phyloP scores from a whole-genome alignment of 2,329 filamentous ascomycete genomes.

The Curvularia sp. region DNA sequence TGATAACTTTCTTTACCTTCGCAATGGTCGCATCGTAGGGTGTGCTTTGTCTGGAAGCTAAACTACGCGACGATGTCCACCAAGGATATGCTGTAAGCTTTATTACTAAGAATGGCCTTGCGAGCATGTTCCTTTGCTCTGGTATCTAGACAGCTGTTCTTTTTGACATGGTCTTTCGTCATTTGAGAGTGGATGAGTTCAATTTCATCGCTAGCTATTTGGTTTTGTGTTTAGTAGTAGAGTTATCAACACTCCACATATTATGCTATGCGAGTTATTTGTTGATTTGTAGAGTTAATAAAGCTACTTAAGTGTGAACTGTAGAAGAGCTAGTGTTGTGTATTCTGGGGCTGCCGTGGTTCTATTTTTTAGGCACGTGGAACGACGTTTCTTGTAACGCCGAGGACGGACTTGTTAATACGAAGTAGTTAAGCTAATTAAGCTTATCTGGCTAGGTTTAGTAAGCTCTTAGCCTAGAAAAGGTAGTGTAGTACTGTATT shows the following conservation, averaged over 20 bases:
- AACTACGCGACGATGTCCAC: not conserved
- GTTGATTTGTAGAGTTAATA: not conserved
- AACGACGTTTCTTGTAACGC: no score
- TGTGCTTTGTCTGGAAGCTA: not conserved
- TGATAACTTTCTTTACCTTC: not conserved
- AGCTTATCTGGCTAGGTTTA: no score
- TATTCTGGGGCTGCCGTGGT: not conserved
- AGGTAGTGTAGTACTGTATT: no score
- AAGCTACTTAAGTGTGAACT: not conserved
- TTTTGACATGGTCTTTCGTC: not conserved
- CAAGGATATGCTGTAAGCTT: not conserved
- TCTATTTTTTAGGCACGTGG: not conserved
- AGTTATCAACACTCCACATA: not conserved
- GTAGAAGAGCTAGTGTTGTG: not conserved
- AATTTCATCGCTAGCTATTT: not conserved
- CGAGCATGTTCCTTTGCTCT: not conserved
- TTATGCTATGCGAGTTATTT: not conserved
- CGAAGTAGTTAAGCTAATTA: no score
- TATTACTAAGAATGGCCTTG: not conserved
- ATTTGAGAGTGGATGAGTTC: not conserved
- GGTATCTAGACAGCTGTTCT: not conserved
- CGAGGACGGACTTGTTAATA: no score
- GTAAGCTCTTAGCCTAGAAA: no score
- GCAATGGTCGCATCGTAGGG: not conserved
- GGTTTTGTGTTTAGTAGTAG: not conserved